Evolutionary conservation across 2,329 filamentous ascomycete species (phyloP).

Genomic region (Colletotrichum cordylinicola): DNA sequence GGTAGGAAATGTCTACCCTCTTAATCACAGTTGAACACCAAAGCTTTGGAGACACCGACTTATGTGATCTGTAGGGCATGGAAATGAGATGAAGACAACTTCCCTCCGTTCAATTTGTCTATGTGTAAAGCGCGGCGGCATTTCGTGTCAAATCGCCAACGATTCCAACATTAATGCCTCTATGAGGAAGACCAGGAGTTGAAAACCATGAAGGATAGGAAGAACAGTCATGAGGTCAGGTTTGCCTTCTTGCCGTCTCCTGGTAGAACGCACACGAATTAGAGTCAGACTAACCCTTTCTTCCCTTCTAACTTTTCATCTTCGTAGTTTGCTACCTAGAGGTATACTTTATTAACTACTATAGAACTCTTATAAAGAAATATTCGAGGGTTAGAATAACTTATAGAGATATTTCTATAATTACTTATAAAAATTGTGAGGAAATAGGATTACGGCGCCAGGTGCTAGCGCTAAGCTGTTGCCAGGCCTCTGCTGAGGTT

Average conservation of each 20-base stretch:
- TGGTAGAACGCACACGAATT: neutral
- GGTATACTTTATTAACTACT: too few species aligned
- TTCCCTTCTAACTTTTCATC: too few species aligned
- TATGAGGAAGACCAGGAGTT: neutral
- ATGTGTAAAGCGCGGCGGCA: neutral
- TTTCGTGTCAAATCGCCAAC: neutral
- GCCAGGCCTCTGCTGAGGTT: too few species aligned
- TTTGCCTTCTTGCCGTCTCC: accelerated
- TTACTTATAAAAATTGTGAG: too few species aligned
- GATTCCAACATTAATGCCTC: neutral
- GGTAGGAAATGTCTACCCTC: neutral
- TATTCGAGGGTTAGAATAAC: too few species aligned
- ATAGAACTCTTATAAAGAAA: too few species aligned
- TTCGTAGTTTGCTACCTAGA: too few species aligned
- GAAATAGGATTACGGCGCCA: too few species aligned
- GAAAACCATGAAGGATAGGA: neutral
- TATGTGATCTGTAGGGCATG: neutral
- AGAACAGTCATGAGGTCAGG: accelerated
- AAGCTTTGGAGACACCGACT: neutral
- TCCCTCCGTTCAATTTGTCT: neutral
- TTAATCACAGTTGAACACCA: accelerated
- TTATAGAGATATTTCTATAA: too few species aligned
- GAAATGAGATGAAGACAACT: neutral
- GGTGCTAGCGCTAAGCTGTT: too few species aligned
- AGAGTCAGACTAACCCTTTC: accelerated